These are phyloP conservation scores for Gymnopus androsaceus DNA, from an alignment of 1,284 basidiomycete genomes.

Conservation along the genomic window DNA sequence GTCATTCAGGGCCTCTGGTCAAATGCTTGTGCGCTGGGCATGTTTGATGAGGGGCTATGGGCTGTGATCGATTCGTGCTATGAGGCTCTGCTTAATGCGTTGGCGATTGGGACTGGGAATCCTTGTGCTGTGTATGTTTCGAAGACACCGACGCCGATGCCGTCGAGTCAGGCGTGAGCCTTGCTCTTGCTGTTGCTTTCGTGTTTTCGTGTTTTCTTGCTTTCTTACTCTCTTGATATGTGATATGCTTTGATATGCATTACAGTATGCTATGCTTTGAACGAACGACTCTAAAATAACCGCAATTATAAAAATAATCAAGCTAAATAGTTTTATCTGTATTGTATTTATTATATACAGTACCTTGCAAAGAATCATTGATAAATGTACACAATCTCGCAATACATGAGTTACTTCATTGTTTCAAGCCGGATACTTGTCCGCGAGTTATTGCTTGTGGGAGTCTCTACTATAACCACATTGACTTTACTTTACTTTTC, in stretches of 20 bases:
- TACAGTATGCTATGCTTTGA: background rate
- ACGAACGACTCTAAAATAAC: background rate
- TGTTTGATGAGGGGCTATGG: constrained; percentile 63
- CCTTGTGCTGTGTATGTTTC: constrained; percentile 15
- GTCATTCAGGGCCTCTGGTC: constrained; percentile 63
- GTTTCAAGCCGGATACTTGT: too few species aligned
- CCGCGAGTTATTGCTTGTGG: too few species aligned
- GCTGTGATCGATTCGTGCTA: constrained; percentile 61
- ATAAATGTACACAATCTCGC: too few species aligned
- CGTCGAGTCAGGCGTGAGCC: background rate
- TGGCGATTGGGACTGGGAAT: constrained; percentile 41
- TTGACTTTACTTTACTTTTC: too few species aligned
- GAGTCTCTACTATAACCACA: too few species aligned
- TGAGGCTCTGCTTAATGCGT: constrained; percentile 54
- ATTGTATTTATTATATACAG: too few species aligned
- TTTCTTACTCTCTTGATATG: background rate
- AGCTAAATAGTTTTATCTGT: too few species aligned
- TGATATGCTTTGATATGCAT: background rate
- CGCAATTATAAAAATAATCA: background rate
- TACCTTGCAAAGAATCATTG: too few species aligned
- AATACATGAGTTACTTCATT: too few species aligned
- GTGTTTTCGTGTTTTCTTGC: background rate
- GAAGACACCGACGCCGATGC: background rate
- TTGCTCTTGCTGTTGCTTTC: background rate
- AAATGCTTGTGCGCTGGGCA: constrained; percentile 65